These are phyloP conservation scores for Trametes cubensis DNA, from an alignment of 768 basidiomycete genomes.

Conservation along the genomic window DNA sequence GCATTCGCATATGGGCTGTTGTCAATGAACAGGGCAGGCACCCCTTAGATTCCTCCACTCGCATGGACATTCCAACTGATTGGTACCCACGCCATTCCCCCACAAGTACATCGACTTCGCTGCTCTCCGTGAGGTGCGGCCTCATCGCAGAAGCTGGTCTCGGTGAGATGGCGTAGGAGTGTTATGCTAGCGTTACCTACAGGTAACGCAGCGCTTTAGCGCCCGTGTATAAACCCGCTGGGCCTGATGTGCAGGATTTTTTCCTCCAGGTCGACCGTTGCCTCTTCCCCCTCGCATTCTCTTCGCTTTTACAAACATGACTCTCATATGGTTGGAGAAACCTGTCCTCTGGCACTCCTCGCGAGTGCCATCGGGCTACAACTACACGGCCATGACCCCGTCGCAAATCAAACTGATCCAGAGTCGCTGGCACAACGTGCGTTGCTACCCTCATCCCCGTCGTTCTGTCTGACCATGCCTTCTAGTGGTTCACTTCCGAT, in stretches of 20 bases:
- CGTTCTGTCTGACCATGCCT: no score
- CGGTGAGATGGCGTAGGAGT: no score
- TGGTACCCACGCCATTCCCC: no score
- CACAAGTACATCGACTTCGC: no score
- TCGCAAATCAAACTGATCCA: conserved; percentile 29
- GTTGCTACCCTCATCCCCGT: neutral
- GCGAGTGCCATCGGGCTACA: conserved; percentile 28
- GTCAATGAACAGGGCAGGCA: no score
- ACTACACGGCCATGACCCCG: conserved; percentile 31
- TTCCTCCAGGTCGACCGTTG: neutral
- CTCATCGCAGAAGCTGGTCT: no score
- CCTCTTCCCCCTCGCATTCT: neutral
- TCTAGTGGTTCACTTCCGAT: conserved; percentile 36
- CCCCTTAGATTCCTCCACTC: no score
- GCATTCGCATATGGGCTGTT: no score
- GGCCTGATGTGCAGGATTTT: neutral
- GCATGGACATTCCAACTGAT: no score
- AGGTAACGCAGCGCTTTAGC: neutral
- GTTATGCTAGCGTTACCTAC: no score
- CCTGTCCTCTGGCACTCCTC: conserved; percentile 37
- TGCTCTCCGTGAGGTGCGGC: no score
- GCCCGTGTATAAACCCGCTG: neutral
- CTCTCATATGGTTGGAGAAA: conserved; percentile 31
- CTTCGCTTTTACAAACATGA: conserved; percentile 23
- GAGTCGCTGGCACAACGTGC: conserved; percentile 34